phyloP scores from a whole-genome alignment of 768 basidiomycete species.

The Termitomyces heimii region DNA sequence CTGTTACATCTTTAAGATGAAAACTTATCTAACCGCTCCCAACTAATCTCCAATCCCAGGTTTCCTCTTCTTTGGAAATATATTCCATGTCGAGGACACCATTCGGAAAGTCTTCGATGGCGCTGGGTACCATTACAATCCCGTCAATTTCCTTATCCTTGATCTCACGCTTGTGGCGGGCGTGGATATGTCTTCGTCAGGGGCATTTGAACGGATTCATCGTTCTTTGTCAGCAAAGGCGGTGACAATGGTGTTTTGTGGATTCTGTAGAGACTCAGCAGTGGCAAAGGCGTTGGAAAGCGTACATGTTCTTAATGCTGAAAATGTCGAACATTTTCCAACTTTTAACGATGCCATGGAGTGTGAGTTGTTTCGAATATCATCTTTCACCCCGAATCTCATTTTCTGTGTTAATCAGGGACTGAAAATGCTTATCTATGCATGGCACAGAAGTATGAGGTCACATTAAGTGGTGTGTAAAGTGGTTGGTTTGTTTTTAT shows the following conservation, averaged over 20 bases:
- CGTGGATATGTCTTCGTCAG: constrained; percentile 91
- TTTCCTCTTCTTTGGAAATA: constrained; percentile 91
- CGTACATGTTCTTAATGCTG: constrained; percentile 73
- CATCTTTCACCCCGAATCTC: background rate
- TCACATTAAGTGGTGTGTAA: constrained; percentile 32
- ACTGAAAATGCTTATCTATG: constrained; percentile 89
- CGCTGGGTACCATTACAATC: constrained; percentile 63
- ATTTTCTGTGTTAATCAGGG: constrained; percentile 38
- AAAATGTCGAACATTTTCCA: constrained; percentile 75
- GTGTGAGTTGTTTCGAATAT: constrained; percentile 44
- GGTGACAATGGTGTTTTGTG: constrained; percentile 89
- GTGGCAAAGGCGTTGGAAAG: constrained; percentile 71
- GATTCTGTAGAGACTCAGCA: constrained; percentile 55
- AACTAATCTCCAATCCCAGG: constrained; percentile 28
- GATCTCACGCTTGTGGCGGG: constrained; percentile 84
- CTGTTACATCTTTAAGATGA: no score
- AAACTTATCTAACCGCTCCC: no score
- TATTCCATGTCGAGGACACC: constrained; percentile 81
- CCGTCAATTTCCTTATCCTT: constrained; percentile 85
- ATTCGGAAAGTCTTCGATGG: constrained; percentile 71
- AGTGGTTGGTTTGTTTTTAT: background rate
- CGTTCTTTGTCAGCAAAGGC: constrained; percentile 66
- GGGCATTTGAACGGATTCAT: constrained; percentile 90
- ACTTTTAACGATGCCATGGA: constrained; percentile 90
- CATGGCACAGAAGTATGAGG: constrained; percentile 55